Evolutionary conservation across 371 early-diverging fungal species (phyloP), one percentile per base, ranked within the genome.

Genomic region (Mucor velutinosus): DNA sequence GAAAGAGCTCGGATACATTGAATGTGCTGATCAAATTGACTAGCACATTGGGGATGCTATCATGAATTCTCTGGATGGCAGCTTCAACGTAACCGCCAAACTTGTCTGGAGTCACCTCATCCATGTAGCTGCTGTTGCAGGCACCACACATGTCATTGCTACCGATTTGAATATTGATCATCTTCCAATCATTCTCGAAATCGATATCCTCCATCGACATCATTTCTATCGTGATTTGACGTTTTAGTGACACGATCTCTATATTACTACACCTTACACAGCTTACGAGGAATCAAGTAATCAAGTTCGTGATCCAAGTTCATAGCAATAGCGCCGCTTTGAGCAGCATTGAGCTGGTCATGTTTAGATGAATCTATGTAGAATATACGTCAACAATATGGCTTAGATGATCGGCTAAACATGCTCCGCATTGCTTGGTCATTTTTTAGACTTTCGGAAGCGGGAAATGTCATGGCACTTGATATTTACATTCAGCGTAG

Each of bases 121-220:
- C 30, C 25, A 30, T 21, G 15, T 65, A 65, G 2, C 32, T 37
- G 4, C 35, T 25, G 11, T 51, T 43, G 59, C 72, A 72, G 12
- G 72, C 55, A 3, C 64, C 59, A 47, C 77, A 77, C 65, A 71
- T 71, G 66, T 77, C 77, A 33, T 74, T 77, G 60, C 77, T 76
- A 14, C 79, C 81, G 30, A 78, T 78, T 65, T 78, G 79, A 21
- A 81, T 78, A 25, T 73, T 81, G 33, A 81, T 76, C 70, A 81
- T 60, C 19, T 81, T 81, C 81, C 81, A 81, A 47, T 81, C 81
- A 23, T 71, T 75, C 32, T 71, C 51, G 39, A 64, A 73, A 55
- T 76, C 62, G 7, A 75, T 33, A 15, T 55, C 66, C 10, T 47
- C 30, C n/a, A n/a, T 45, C 17, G 7, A 0, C 45, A n/a, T 45